Percentiles rank a stretch among this genome's conserved stretches.
Conservation (phyloP, 208 protist species). For the Leishmania gerbilli region DNA sequence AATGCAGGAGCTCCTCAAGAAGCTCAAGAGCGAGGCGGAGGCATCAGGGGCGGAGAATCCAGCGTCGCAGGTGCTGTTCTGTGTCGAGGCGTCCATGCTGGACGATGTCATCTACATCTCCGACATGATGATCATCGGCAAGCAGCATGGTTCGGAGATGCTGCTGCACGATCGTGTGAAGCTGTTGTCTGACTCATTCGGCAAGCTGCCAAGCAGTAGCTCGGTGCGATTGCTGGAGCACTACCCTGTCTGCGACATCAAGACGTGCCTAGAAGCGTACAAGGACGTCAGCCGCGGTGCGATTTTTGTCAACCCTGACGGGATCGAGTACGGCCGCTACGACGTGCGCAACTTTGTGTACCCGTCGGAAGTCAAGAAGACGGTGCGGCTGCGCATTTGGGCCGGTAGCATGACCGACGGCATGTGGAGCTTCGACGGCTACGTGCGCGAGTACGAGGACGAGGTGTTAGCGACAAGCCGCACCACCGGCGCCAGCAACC, state of each 20-base stretch:
- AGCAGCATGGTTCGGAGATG: slow-evolving; percentile 47
- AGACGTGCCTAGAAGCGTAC: slow-evolving; percentile 56
- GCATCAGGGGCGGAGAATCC: slow-evolving; percentile 13
- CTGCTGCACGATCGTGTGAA: slow-evolving; percentile 68
- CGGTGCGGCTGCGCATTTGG: slow-evolving; percentile 82
- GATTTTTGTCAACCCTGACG: slow-evolving; percentile 85
- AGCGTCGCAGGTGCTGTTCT: slow-evolving; percentile 42
- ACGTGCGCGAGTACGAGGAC: slow-evolving; percentile 46
- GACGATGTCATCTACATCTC: slow-evolving; percentile 76
- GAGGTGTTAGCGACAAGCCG: slow-evolving; percentile 43
- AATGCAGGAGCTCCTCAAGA: slow-evolving; percentile 37
- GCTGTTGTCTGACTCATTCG: slow-evolving; percentile 53
- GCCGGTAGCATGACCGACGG: slow-evolving; percentile 29
- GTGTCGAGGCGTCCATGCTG: slow-evolving; percentile 73
- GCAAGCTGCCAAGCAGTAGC: slow-evolving; percentile 42
- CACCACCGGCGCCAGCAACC: slow-evolving; percentile 28
- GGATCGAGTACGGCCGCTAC: slow-evolving; percentile 62
- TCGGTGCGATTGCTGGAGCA: slow-evolving; percentile 60
- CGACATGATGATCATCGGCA: slow-evolving; percentile 74
- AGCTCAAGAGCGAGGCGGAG: slow-evolving; percentile 29
- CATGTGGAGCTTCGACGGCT: slow-evolving; percentile 78
- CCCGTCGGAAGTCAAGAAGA: slow-evolving; percentile 53
- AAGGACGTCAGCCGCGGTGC: slow-evolving; percentile 52
- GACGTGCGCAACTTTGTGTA: slow-evolving; percentile 83
- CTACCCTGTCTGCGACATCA: slow-evolving; percentile 65